Evolutionary conservation across 2,329 filamentous ascomycete species (phyloP).

Genomic region (Sporothrix luriei): DNA sequence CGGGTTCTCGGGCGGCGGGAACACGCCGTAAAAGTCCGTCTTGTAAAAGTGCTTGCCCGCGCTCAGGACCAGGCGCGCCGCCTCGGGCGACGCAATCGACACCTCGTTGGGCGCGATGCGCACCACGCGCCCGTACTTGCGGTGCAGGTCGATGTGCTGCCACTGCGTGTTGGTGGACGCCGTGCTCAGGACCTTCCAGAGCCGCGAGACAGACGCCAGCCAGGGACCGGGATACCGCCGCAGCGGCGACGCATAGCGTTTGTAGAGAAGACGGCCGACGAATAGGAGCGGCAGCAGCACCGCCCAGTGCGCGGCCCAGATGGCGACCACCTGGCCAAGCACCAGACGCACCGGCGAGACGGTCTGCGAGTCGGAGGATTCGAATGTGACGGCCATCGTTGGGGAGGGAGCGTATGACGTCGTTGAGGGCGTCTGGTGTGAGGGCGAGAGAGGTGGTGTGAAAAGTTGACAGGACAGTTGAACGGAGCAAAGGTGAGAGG

Average conservation of each 20-base stretch:
- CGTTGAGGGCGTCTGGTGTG: neutral
- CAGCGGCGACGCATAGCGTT: conserved; percentile 44
- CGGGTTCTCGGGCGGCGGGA: conserved; percentile 59
- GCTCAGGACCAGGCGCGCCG: conserved; percentile 50
- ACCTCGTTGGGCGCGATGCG: conserved; percentile 55
- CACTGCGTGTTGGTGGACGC: conserved; percentile 47
- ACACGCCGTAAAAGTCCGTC: conserved; percentile 57
- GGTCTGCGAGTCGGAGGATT: conserved; percentile 36
- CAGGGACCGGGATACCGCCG: conserved; percentile 44
- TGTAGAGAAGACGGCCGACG: conserved; percentile 40
- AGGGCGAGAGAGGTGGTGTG: neutral
- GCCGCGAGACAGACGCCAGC: conserved; percentile 43
- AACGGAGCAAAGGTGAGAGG: neutral
- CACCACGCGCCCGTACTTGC: conserved; percentile 52
- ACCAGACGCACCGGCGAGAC: conserved; percentile 38
- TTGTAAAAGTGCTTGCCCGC: conserved; percentile 58
- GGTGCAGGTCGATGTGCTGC: conserved; percentile 50
- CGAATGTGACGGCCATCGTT: conserved; percentile 28
- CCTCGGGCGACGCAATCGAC: conserved; percentile 51
- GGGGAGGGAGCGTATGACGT: neutral
- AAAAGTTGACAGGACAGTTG: neutral
- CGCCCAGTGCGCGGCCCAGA: conserved; percentile 41
- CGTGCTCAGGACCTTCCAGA: conserved; percentile 50
- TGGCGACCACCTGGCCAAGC: conserved; percentile 34
- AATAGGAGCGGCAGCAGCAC: conserved; percentile 39